phyloP scores from a whole-genome alignment of 2,329 filamentous ascomycete species.

The Fusarium miscanthi region DNA sequence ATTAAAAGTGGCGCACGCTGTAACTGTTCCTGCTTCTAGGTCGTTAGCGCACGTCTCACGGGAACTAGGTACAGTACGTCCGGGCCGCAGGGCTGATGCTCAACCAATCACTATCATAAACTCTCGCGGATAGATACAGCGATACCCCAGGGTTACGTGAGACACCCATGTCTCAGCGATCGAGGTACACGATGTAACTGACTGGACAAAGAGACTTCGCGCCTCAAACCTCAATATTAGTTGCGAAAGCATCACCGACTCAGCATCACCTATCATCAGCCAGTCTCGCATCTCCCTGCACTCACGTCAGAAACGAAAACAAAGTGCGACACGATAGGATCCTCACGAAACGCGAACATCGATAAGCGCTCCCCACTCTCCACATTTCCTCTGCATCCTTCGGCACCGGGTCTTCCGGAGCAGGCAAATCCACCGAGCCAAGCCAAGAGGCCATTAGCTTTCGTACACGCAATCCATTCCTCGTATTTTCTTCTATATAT shows the following conservation, averaged over 20 bases:
- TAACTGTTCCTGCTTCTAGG: slow-evolving; percentile 22
- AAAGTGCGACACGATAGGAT: slow-evolving; percentile 13
- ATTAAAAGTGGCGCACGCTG: slow-evolving; percentile 1
- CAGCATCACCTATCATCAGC: not conserved
- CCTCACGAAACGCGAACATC: slow-evolving; percentile 21
- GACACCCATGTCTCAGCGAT: not conserved
- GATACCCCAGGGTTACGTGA: not conserved
- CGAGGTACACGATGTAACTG: slow-evolving; percentile 2
- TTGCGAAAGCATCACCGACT: not conserved
- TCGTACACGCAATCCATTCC: slow-evolving; percentile 16
- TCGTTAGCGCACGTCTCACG: slow-evolving; percentile 21
- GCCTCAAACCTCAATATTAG: not conserved
- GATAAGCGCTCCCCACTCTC: slow-evolving; percentile 16
- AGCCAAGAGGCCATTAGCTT: not conserved
- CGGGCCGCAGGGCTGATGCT: slow-evolving; percentile 14
- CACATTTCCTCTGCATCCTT: slow-evolving; percentile 30
- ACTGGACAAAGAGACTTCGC: slow-evolving; percentile 9
- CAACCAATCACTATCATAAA: slow-evolving; percentile 21
- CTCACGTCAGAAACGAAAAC: not conserved
- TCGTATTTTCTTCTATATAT: not conserved
- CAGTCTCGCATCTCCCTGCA: not conserved
- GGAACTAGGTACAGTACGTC: slow-evolving; percentile 9
- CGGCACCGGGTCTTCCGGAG: slow-evolving; percentile 23
- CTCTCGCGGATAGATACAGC: not conserved
- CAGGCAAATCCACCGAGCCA: slow-evolving; percentile 33